Conservation (phyloP, 257 asterid species). For the Datura wrightii region DNA sequence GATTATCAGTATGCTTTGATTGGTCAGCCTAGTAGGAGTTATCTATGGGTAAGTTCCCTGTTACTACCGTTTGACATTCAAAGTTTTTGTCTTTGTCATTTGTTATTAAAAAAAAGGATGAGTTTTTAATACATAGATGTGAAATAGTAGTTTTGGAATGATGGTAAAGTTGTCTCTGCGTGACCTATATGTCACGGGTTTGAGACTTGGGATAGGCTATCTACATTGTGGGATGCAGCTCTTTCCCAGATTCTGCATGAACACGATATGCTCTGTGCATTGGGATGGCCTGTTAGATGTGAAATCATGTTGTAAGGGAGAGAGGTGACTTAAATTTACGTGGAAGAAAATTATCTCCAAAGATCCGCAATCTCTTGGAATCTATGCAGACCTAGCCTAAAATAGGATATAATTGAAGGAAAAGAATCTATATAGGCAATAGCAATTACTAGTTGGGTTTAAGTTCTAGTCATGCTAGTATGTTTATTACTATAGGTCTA, state of each 20-base stretch:
- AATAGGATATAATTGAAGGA: neutral
- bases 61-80: neutral
- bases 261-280: no score
- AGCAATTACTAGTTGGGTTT: neutral
- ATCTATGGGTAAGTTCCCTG: constrained; percentile 71
- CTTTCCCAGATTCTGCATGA: no score
- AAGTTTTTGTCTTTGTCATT: neutral
- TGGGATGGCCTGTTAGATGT: neutral
- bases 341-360: neutral
- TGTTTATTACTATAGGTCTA: neutral
- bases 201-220: no score
- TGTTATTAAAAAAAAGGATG: neutral
- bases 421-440: neutral
- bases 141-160: neutral
- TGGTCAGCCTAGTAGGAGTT: constrained; percentile 73
- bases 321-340: neutral
- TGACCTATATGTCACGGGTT: no score
- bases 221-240: no score
- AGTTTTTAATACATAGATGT: neutral
- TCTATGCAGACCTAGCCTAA: neutral
- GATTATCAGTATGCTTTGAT: constrained; percentile 51
- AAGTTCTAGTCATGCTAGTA: neutral
- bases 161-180: no score
- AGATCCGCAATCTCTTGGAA: neutral
- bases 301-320: neutral